Evolutionary conservation across 1,284 basidiomycete species (phyloP).

Genomic region (Mycosarcoma maydis): DNA sequence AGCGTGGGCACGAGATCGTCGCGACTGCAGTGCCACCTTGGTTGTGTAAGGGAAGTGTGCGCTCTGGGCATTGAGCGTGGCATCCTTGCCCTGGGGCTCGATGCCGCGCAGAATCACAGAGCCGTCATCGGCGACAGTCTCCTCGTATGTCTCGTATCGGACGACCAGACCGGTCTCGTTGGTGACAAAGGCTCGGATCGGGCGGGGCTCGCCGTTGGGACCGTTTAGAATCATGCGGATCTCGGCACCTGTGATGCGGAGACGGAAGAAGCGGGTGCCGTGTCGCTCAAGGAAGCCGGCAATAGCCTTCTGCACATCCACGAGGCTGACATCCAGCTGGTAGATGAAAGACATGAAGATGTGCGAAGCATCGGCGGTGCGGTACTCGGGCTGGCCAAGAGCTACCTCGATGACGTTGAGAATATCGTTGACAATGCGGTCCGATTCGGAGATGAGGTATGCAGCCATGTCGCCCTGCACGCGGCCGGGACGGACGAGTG

Average conservation of each 20-base stretch:
- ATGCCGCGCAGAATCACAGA: constrained; percentile 87
- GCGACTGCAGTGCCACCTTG: constrained; percentile 98
- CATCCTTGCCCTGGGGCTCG: constrained; percentile 42
- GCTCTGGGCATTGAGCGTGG: constrained; percentile 55
- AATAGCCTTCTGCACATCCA: constrained; percentile 93
- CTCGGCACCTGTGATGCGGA: constrained; percentile 97
- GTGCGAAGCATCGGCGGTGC: constrained; percentile 65
- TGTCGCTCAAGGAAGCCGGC: constrained; percentile 94
- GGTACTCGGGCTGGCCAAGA: constrained; percentile 62
- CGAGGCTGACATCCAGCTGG: constrained; percentile 91
- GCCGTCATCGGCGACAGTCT: constrained; percentile 94
- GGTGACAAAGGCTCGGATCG: constrained; percentile 96
- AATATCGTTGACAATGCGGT: constrained; percentile 92
- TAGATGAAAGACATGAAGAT: constrained; percentile 92
- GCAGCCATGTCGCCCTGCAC: constrained; percentile 90
- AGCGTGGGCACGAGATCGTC: constrained; percentile 98
- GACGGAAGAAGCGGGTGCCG: constrained; percentile 95
- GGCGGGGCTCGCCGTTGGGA: constrained; percentile 82
- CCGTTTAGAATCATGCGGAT: constrained; percentile 95
- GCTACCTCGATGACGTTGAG: constrained; percentile 85
- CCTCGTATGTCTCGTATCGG: constrained; percentile 98
- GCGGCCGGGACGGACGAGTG: constrained; percentile 92
- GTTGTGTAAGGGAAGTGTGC: constrained; percentile 79
- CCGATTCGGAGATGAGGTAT: constrained; percentile 97
- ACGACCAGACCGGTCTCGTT: constrained; percentile 99